Evolutionary conservation across 2,329 filamentous ascomycete species (phyloP), one percentile per base, ranked within the genome.

Genomic region (Endothia cerciana): DNA sequence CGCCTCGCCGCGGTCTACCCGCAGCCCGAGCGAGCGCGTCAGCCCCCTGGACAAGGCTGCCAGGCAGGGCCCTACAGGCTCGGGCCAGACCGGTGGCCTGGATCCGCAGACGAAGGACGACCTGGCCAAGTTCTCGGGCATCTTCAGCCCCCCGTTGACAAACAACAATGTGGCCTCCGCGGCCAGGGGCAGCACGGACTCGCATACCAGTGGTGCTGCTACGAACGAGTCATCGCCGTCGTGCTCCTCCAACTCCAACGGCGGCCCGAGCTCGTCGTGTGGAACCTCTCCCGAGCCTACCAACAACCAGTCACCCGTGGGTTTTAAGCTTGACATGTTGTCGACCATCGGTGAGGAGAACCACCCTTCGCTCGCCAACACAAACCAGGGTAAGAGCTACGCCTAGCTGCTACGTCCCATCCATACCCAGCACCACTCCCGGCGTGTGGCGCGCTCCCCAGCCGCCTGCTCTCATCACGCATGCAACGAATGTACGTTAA

Each of bases 211-310:
- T 61, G 80, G 79, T 22, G 78, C 77, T 67, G 80, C 79, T 56
- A 85, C 84, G 1, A 85, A 87, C 15, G 86, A 86, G 4, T 89
- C 87, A 70, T 91, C 89, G 6, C 87, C 87, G 0, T 89, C 87
- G 15, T 82, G 85, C 8, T 89, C 87, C 0, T 88, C 86, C 2
- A 84, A 87, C 67, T 88, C 86, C 53, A 85, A 86, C 64, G 80
- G 77, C 25, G 86, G 86, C 0, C 78, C 87, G 1, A 88, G 81
- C 71, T 90, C 87, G 7, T 90, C 87, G 30, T 93, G 90, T 73
- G 90, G 89, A 33, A 94, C 91, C 0, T 94, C 91, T 2, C 91
- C 91, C 1, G 91, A 94, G 75, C 89, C 91, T 1, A 63, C 51
- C 40, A 87, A 87, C 28, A 87, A 87, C 40, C 89, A 91, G 71